A percentile compares a stretch with the other conserved stretches of the same genome.
These are phyloP conservation scores for Ophiostoma australiae DNA, from an alignment of 2,329 filamentous ascomycete species.

Conservation along the genomic window DNA sequence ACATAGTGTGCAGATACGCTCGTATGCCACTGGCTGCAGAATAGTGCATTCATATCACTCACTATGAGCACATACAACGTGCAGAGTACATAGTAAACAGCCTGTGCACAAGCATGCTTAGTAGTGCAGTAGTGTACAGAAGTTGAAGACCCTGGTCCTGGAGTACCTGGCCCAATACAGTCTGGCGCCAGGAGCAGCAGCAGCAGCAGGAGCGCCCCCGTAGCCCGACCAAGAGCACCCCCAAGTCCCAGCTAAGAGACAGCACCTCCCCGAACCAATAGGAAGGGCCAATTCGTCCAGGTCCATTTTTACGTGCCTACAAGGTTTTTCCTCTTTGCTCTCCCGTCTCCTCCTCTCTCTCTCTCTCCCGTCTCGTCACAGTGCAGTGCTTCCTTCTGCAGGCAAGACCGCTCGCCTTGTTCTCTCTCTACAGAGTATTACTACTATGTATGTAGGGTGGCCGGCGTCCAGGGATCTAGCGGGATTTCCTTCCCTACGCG, in stretches of 20 bases:
- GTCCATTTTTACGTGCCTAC: not conserved
- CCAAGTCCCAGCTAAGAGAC: not conserved
- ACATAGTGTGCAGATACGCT: too few species aligned
- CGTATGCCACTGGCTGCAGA: not conserved
- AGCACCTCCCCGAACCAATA: constrained; percentile 19
- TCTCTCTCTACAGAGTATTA: not conserved
- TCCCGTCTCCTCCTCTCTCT: not conserved
- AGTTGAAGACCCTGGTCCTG: not conserved
- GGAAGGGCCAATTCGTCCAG: not conserved
- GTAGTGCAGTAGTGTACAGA: not conserved
- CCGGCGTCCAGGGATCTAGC: not conserved
- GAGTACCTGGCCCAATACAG: constrained; percentile 16
- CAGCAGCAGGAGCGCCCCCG: not conserved
- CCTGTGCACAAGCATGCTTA: not conserved
- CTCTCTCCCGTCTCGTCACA: not conserved
- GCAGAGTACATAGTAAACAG: too few species aligned
- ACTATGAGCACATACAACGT: too few species aligned
- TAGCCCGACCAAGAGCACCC: not conserved
- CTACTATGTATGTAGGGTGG: not conserved
- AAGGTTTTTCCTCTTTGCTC: not conserved
- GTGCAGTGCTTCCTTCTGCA: constrained; percentile 2
- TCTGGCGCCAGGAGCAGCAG: not conserved
- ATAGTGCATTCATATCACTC: not conserved
- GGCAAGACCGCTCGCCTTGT: constrained; percentile 8
- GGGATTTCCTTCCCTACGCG: not conserved